Evolutionary conservation across 495 filamentous ascomycete species (phyloP).

Genomic region (Monascus purpureus): DNA sequence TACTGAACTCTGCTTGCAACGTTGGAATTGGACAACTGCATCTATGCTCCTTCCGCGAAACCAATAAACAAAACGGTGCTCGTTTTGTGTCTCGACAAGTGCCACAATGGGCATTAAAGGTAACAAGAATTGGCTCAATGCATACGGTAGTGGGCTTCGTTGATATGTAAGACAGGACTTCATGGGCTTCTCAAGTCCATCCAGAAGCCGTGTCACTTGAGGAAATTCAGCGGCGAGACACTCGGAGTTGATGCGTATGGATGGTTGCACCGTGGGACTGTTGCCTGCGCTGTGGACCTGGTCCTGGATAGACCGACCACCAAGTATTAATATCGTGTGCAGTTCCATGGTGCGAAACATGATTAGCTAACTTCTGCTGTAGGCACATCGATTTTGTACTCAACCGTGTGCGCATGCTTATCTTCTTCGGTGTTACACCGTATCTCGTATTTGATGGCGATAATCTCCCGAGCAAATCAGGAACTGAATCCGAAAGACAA

Average conservation of each 20-base stretch:
- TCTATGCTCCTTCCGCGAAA: slow-evolving; percentile 1
- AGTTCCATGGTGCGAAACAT: background rate
- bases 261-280: slow-evolving; percentile 91
- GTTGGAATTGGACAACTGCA: background rate
- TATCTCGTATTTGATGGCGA: slow-evolving; percentile 96
- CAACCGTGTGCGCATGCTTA: slow-evolving; percentile 80
- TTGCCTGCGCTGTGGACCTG: slow-evolving; percentile 82
- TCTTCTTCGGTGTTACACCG: slow-evolving; percentile 81
- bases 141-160: background rate
- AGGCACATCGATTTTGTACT: slow-evolving; percentile 90
- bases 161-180: slow-evolving; percentile 48
- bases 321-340: slow-evolving; percentile 42
- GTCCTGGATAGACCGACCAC: slow-evolving; percentile 75
- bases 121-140: slow-evolving; percentile 12
- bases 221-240: slow-evolving; percentile 75
- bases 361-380: slow-evolving; percentile 1
- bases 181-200: slow-evolving; percentile 91
- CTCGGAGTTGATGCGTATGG: slow-evolving; percentile 93
- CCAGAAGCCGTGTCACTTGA: slow-evolving; percentile 73
- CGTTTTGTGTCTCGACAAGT: slow-evolving; percentile 18
- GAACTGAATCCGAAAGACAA: slow-evolving; percentile 63
- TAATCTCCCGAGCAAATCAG: slow-evolving; percentile 86
- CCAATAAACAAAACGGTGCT: slow-evolving; percentile 19
- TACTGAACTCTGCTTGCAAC: background rate
- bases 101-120: slow-evolving; percentile 59